Percentiles rank a stretch among this genome's conserved stretches.
phyloP scores from a whole-genome alignment of 2,329 filamentous ascomycete species.

The Lachnellula subtilissima region DNA sequence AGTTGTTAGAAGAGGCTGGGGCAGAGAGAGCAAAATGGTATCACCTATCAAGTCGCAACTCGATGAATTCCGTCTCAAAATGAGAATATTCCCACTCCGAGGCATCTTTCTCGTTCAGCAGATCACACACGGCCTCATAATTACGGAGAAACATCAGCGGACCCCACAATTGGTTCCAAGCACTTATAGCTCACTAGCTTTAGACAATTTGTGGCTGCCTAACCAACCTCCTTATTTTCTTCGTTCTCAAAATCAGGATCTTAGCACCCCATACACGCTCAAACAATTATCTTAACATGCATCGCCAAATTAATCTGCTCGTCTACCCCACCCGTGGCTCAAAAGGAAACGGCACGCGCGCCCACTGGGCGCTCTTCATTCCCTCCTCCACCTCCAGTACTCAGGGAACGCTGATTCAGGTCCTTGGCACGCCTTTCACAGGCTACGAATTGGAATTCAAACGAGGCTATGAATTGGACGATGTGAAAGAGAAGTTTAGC shows the following conservation, averaged over 20 bases:
- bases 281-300: background rate
- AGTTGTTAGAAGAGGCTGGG: no score
- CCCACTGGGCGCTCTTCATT: constrained; percentile 7
- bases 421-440: background rate
- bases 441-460: background rate
- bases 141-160: no score
- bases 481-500: background rate
- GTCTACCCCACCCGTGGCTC: constrained; percentile 2
- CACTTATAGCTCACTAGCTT: no score
- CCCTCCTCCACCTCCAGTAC: background rate
- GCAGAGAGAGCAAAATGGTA: no score
- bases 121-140: no score
- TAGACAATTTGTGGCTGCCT: no score
- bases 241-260: background rate
- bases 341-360: constrained; percentile 2
- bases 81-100: no score
- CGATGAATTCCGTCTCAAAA: no score
- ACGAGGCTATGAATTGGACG: background rate
- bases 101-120: no score
- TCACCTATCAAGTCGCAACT: no score
- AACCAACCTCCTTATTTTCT: no score
- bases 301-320: constrained; percentile 1
- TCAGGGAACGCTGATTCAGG: background rate
- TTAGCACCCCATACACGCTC: background rate
- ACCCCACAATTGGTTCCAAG: no score